These are phyloP conservation scores for Verticillium nubilum DNA, from an alignment of 2,329 filamentous ascomycete species.

Conservation along the genomic window DNA sequence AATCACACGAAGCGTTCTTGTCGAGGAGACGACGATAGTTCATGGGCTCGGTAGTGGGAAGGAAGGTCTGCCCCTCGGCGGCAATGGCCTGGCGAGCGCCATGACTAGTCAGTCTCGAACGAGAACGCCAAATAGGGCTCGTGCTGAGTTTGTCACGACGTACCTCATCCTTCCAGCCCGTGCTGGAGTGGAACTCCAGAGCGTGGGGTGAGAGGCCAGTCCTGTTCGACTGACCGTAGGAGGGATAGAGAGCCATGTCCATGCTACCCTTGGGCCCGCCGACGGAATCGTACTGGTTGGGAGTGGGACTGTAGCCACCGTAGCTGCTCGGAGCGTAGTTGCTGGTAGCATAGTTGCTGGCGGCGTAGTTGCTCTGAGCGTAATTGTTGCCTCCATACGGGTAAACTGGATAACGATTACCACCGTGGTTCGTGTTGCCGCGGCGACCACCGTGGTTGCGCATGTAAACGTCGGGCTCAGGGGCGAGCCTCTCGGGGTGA, in stretches of 20 bases:
- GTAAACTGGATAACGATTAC: slow-evolving; percentile 35
- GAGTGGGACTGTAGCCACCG: slow-evolving; percentile 24
- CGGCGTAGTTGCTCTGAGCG: slow-evolving; percentile 24
- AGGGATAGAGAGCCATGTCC: slow-evolving; percentile 37
- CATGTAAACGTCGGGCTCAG: slow-evolving; percentile 43
- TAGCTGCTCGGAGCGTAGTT: slow-evolving; percentile 18
- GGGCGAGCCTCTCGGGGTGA: slow-evolving; percentile 39
- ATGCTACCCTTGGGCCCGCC: slow-evolving; percentile 14
- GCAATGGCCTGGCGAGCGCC: slow-evolving; percentile 33
- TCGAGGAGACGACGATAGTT: slow-evolving; percentile 95
- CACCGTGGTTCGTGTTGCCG: slow-evolving; percentile 33
- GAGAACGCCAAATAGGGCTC: not conserved
- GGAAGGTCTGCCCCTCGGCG: slow-evolving; percentile 66
- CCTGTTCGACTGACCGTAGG: slow-evolving; percentile 52
- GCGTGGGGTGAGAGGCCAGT: slow-evolving; percentile 69
- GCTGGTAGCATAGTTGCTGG: slow-evolving; percentile 29
- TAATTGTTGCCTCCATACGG: slow-evolving; percentile 19
- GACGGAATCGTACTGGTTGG: slow-evolving; percentile 29
- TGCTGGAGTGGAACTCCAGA: slow-evolving; percentile 62
- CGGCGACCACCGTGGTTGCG: slow-evolving; percentile 38
- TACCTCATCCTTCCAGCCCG: slow-evolving; percentile 52
- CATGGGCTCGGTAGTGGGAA: slow-evolving; percentile 82
- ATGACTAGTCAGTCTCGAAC: slow-evolving; percentile 5
- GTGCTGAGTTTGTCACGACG: slow-evolving; percentile 13
- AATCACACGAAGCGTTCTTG: slow-evolving; percentile 94